Evolutionary conservation across 768 basidiomycete species (phyloP), one percentile per base, ranked within the genome.

Genomic region (Pisolithus orientalis): DNA sequence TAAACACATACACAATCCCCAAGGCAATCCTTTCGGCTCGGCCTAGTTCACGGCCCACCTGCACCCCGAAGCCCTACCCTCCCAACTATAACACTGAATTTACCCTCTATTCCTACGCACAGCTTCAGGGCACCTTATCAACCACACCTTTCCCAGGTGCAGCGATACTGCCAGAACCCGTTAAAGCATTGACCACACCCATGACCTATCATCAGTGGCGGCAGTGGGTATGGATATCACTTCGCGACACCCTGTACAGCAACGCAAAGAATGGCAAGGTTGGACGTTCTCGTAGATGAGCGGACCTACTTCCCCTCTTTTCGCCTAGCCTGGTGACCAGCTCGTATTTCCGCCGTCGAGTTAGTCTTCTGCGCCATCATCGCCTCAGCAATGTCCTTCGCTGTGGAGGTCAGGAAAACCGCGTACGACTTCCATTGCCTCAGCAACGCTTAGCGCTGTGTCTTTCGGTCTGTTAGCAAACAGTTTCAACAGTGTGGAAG

Each of bases 31-130:
- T 58, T 67, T 5, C 75, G 72, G 34, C 66, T 71, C 7, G 78
- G 77, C 6, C 69, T 82, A 0, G 83, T 83, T 0, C 76, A 77
- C 16, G 70, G 70, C 64, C 67, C 63, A 56, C 53, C 50, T 45
- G 51, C 62, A 2, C 67, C 70, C 13, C 74, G 72, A 27, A 71
- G 73, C 1, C 73, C 79, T 4, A 65, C 73, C 14, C 78, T 80
- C 61, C 68, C 77, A 32, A 73, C 24, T 65, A 76, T 2, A 79
- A 80, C 53, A 74, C 78, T 0, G 87, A 92, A 56, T 70, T 89
- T 16, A 80, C 94, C 17, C 77, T 94, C 2, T 94, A 94, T 65
- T 83, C 91, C 0, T 94, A 94, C 58, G 89, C 84, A 0, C 88
- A 93, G 52, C 76, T 94, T 31, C 71, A 79, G 6, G 91, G 92